Evolutionary conservation across 257 asterid species (phyloP).

Genomic region (Verbascum thapsus): DNA sequence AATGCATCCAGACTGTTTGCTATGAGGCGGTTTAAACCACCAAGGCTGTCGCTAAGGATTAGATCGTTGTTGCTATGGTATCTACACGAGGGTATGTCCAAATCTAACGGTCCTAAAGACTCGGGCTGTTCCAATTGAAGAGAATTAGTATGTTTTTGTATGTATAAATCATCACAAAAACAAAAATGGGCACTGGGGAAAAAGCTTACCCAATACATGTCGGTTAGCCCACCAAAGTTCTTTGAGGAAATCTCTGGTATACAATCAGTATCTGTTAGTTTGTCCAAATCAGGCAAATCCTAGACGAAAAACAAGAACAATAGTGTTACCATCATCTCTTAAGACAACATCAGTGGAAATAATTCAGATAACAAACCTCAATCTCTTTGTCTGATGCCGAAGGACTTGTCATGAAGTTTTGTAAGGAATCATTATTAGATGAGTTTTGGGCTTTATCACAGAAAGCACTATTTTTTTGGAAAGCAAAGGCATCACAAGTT

Average conservation of each 20-base stretch:
- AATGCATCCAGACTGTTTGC: conserved; percentile 90
- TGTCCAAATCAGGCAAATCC: conserved; percentile 52
- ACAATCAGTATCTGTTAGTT: conserved; percentile 39
- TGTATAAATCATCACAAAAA: conserved; percentile 3
- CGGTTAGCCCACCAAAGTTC: conserved; percentile 69
- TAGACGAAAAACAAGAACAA: conserved; percentile 35
- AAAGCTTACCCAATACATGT: conserved; percentile 79
- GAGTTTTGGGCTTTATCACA: conserved; percentile 34
- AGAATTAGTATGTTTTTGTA: conserved; percentile 29
- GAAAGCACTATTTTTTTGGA: conserved; percentile 52
- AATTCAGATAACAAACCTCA: conserved; percentile 51
- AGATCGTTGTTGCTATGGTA: conserved; percentile 72
- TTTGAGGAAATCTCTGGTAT: conserved; percentile 48
- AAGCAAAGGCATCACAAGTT: conserved; percentile 90
- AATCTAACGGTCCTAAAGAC: conserved; percentile 89
- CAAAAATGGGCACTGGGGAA: conserved; percentile 20
- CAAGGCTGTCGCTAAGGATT: conserved; percentile 83
- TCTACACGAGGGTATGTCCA: conserved; percentile 88
- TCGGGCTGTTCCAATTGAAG: conserved; percentile 72
- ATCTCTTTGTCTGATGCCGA: conserved; percentile 36
- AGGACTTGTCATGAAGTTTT: conserved; percentile 39
- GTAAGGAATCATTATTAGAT: conserved; percentile 35
- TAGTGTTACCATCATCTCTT: conserved; percentile 23
- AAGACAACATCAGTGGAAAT: neutral
- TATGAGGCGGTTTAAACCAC: conserved; percentile 84